phyloP scores from a whole-genome alignment of 2,329 filamentous ascomycete species.

The Rhynchosporium agropyri region DNA sequence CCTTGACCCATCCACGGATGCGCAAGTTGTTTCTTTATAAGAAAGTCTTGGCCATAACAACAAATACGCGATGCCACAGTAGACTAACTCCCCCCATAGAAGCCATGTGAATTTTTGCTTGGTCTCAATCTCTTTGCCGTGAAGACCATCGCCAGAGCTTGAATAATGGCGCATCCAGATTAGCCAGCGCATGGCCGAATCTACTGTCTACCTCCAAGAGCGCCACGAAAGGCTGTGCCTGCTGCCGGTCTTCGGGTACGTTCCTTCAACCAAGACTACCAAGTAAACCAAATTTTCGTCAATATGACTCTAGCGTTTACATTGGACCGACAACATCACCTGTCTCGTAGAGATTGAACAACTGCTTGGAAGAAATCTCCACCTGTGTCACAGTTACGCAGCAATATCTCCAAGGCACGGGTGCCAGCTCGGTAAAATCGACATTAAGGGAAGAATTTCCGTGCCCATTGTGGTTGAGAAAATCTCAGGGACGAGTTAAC shows the following conservation, averaged over 20 bases:
- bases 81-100: constrained; percentile 5
- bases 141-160: constrained; percentile 6
- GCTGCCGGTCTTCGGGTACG: constrained; percentile 22
- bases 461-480: constrained; percentile 23
- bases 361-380: constrained; percentile 22
- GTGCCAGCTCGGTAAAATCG: constrained; percentile 16
- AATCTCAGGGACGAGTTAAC: constrained; percentile 29
- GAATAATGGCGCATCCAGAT: constrained; percentile 17
- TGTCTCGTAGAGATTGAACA: constrained; percentile 9
- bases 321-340: constrained; percentile 14
- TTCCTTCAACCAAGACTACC: constrained; percentile 16
- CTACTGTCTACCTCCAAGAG: constrained; percentile 20
- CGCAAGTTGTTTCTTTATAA: constrained; percentile 8
- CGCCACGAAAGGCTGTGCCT: constrained; percentile 12
- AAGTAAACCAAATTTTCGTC: constrained; percentile 26
- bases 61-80: constrained; percentile 13
- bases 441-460: constrained; percentile 17
- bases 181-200: constrained; percentile 14
- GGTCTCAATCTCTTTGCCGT: constrained; percentile 18
- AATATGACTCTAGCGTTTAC: constrained; percentile 19
- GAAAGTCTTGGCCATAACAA: constrained; percentile 17
- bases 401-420: constrained; percentile 25
- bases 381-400: constrained; percentile 26
- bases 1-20: not conserved
- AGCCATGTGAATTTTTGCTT: constrained; percentile 15